phyloP scores from a whole-genome alignment of 140 eudicot species.

The Erigeron philadelphicus region DNA sequence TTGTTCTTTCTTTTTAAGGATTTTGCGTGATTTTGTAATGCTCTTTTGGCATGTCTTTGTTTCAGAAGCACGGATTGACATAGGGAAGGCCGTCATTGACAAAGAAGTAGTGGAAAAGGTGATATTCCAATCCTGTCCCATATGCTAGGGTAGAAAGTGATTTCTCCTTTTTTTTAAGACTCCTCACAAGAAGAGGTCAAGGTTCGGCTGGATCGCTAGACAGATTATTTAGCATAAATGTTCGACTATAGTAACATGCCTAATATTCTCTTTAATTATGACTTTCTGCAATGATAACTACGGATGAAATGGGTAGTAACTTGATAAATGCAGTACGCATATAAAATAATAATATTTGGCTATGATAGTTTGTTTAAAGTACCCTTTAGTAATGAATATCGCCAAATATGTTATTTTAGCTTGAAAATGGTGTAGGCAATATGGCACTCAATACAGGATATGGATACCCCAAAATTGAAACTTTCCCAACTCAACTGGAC shows the following conservation, averaged over 20 bases:
- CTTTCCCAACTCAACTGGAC: not conserved
- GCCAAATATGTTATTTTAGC: not conserved
- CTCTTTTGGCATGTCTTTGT: constrained; percentile 8
- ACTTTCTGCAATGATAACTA: not conserved
- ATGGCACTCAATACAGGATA: not conserved
- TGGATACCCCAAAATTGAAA: not conserved
- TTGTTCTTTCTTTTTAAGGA: not conserved
- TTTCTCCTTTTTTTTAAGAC: too few relatives aligned
- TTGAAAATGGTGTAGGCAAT: not conserved
- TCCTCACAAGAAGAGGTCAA: not conserved
- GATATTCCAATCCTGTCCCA: constrained; percentile 20
- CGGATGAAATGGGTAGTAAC: not conserved
- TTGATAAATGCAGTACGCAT: not conserved
- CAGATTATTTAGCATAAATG: not conserved
- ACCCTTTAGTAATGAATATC: constrained; percentile 1
- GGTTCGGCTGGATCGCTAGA: not conserved
- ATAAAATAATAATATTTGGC: not conserved
- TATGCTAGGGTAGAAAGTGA: too few relatives aligned
- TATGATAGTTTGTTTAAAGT: not conserved
- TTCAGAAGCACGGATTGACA: constrained; percentile 70
- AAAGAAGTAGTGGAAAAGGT: constrained; percentile 95
- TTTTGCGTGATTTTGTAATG: not conserved
- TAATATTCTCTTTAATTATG: not conserved
- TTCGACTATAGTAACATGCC: not conserved
- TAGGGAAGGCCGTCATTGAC: constrained; percentile 64